Base-by-base conservation (phyloP, 768 basidiomycete species). In the Ephemerocybe angulata region DNA sequence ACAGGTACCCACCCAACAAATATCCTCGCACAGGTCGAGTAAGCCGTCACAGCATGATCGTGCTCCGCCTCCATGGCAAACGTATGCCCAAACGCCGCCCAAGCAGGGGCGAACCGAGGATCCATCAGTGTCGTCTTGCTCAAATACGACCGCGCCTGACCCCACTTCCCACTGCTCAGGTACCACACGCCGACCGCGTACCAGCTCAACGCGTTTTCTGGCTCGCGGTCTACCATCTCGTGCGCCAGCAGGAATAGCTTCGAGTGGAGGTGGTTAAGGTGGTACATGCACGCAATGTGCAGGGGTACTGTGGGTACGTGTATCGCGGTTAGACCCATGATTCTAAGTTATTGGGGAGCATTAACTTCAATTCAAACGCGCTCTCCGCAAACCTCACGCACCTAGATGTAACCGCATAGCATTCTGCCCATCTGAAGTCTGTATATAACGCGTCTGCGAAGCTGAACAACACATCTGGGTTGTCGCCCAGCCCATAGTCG, bases 111-210 rank as follows among this genome's bases (percentile, higher is more conserved):
- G 68, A 97, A 97, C 3, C 96, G 83, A 19, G 95, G 91, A 66
- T 99, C 96, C 87, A 98, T 93, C 13, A 99, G 72, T 3, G 92
- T 93, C 0, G 95, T 92, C 81, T 99, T 99, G 64, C 95, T 96
- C 67, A 98, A 96, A 66, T 95, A 98, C 60, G 95, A 86, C 61
- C 96, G 76, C 2, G 95, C 93, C 62, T 96, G 91, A 11, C 85
- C 75, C 88, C 90, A 99, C 64, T 95, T 91, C 49, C 82, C 81
- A 27, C 85, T 84, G 29, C 86, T 82, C 53, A 96, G 81, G 71
- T 99, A 98, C 90, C 95, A 99, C 21, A 98, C 85, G 0, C 95
- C 97, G 22, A 98, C 97, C 3, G 97, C 93, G 70, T 98, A 99
- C 97, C 97, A 99, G 62, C 92, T 95, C 51, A 92, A 82, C 0